Base-by-base conservation (phyloP, 441 rosid species). In the Brassica balearica region DNA sequence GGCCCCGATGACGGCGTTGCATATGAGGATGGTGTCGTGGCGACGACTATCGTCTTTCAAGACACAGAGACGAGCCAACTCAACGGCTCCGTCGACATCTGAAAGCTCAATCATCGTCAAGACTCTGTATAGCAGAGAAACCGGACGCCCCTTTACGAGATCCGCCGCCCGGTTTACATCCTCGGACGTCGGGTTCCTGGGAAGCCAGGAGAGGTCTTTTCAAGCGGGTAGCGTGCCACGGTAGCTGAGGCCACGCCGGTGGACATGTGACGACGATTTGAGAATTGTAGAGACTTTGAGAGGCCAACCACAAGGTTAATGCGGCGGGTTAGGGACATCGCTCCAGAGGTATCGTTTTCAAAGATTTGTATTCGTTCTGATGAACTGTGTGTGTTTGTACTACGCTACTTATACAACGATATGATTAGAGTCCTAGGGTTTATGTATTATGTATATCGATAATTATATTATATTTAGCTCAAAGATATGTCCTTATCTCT, bases 131-230 rank as follows among this genome's bases (percentile, higher is more conserved):
- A 53, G 59, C 22, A 53, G 59, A 53, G 59, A 53, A 53, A 53
- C 59, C 0, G 59, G 59, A 15, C 59, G 59, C 59, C 19, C 9
- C 59, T 15, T 53, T 53, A 15, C 20, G 59, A 14, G 59, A 15
- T 15, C 59, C 9, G 22, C 59, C 19, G 22, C 7, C 6, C 2
- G 22, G 22, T 53, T 53, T 53, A 7, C 10, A 53, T 15, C 59
- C 59, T 15, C 22, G 9, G 8, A 15, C 59, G 59, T 51, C 8
- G 58, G 58, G 19, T 5, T 51, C 8, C 8, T 53, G 22, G 59
- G 60, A 55, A 55, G 9, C 60, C 60, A 55, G 60, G 60, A 55
- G 60, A 15, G 60, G 60, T 55, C 60, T 55, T 55, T 55, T 2
- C 60, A 7, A 55, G 60, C 17, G 60, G 60, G 60, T 55, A 55